Conservation (phyloP, 306 rosid species). For the Leucaena leucocephala region DNA sequence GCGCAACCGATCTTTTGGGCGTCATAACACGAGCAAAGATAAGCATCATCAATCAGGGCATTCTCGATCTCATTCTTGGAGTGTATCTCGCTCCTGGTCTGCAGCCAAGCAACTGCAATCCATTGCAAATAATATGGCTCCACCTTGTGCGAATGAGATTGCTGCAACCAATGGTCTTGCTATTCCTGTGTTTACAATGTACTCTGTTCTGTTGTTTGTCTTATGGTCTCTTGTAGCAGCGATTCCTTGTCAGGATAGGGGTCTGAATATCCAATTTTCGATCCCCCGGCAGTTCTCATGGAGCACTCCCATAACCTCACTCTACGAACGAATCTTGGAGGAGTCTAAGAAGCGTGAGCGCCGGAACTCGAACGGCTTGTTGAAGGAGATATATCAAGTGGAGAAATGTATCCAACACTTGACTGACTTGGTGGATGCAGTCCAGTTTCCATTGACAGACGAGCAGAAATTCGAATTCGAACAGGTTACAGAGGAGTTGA, state of each 20-base stretch:
- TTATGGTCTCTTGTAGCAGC: slow-evolving; percentile 88
- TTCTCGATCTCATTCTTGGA: slow-evolving; percentile 96
- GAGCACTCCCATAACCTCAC: slow-evolving; percentile 58
- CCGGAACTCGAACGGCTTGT: slow-evolving; percentile 65
- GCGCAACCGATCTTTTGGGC: slow-evolving; percentile 75
- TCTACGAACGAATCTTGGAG: slow-evolving; percentile 74
- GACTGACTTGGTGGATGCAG: slow-evolving; percentile 76
- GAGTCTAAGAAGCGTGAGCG: slow-evolving; percentile 85
- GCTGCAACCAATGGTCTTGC: slow-evolving; percentile 71
- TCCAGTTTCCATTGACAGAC: slow-evolving; percentile 74
- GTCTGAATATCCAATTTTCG: slow-evolving; percentile 70
- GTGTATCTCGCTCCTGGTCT: slow-evolving; percentile 89
- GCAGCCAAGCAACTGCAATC: slow-evolving; percentile 90
- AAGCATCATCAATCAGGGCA: slow-evolving; percentile 55
- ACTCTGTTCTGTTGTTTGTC: slow-evolving; percentile 68
- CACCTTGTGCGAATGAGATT: slow-evolving; percentile 74
- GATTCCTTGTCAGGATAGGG: slow-evolving; percentile 89
- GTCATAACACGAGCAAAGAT: slow-evolving; percentile 66
- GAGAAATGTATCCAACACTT: slow-evolving; percentile 65
- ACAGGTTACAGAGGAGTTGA: slow-evolving; percentile 55
- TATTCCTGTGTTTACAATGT: slow-evolving; percentile 71
- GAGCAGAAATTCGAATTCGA: slow-evolving; percentile 70
- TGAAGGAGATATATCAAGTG: slow-evolving; percentile 85
- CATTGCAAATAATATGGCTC: slow-evolving; percentile 68
- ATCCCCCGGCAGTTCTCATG: slow-evolving; percentile 70